A percentile compares a stretch with the other conserved stretches of the same genome.
These are phyloP conservation scores for Scutellaria baicalensis DNA, from an alignment of 257 asterid species.

Conservation along the genomic window DNA sequence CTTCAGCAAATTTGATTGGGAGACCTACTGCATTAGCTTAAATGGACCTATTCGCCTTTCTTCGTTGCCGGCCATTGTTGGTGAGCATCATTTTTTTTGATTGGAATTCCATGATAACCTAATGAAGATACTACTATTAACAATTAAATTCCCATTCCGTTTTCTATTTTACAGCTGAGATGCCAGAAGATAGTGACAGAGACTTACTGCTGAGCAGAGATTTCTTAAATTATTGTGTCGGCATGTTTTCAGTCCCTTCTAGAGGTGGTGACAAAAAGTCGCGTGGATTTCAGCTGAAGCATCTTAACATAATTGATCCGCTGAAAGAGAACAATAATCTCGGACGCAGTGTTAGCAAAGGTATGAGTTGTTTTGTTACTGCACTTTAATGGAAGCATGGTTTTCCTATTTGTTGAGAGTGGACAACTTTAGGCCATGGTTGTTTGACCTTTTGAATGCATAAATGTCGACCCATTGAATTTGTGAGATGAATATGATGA, in stretches of 20 bases:
- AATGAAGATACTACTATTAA: conserved; percentile 2
- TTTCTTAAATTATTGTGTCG: conserved; percentile 46
- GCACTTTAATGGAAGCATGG: neutral
- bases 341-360: conserved; percentile 83
- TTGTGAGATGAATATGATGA: no score
- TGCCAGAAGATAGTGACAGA: conserved; percentile 45
- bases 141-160: conserved; percentile 2
- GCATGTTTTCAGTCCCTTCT: conserved; percentile 57
- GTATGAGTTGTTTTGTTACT: conserved; percentile 23
- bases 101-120: neutral
- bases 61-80: conserved; percentile 56
- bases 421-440: neutral
- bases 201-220: conserved; percentile 58
- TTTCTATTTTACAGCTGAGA: conserved; percentile 44
- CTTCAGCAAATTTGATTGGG: conserved; percentile 92
- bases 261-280: conserved; percentile 32
- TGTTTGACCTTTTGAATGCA: neutral
- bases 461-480: neutral
- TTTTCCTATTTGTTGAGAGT: neutral
- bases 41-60: conserved; percentile 63
- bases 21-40: conserved; percentile 59
- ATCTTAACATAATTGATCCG: conserved; percentile 81
- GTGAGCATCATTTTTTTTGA: conserved; percentile 36
- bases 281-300: conserved; percentile 51
- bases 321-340: conserved; percentile 71